These are phyloP conservation scores for Pichia cactophila DNA, from an alignment of 1,139 yeast genomes.

Conservation along the genomic window DNA sequence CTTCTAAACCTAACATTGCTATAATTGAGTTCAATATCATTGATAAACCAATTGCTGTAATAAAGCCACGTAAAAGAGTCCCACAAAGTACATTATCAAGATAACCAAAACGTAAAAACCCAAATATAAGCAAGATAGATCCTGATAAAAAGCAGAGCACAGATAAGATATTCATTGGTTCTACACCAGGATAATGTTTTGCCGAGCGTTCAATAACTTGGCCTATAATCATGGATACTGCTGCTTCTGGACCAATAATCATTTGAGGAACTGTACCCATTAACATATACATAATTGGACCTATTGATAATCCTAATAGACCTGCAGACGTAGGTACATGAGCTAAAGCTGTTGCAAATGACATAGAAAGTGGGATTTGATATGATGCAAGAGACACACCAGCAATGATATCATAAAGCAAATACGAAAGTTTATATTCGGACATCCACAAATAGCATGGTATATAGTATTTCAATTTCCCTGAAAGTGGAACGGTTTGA, in stretches of 20 bases:
- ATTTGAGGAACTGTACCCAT: slow-evolving; percentile 93
- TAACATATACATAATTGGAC: slow-evolving; percentile 75
- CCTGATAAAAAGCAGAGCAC: slow-evolving; percentile 76
- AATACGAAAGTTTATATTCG: slow-evolving; percentile 42
- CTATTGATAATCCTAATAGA: slow-evolving; percentile 67
- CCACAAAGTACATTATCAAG: slow-evolving; percentile 81
- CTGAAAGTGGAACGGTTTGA: slow-evolving; percentile 2
- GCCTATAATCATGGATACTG: slow-evolving; percentile 84
- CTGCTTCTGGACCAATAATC: slow-evolving; percentile 97
- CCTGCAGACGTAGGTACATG: slow-evolving; percentile 89
- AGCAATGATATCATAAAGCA: slow-evolving; percentile 73
- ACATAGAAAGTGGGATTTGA: slow-evolving; percentile 82
- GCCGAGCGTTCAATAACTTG: slow-evolving; percentile 72
- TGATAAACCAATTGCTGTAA: slow-evolving; percentile 86
- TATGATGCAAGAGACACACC: slow-evolving; percentile 87
- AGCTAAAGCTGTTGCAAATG: slow-evolving; percentile 86
- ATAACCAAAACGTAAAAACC: slow-evolving; percentile 79
- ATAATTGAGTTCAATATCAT: slow-evolving; percentile 77
- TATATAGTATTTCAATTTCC: slow-evolving; percentile 57
- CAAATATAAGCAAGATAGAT: slow-evolving; percentile 63
- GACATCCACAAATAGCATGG: slow-evolving; percentile 81
- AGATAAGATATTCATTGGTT: slow-evolving; percentile 62
- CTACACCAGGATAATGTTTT: slow-evolving; percentile 42
- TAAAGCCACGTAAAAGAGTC: slow-evolving; percentile 79
- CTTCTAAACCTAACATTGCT: slow-evolving; percentile 59